These are phyloP conservation scores for Camillea tinctor DNA, from an alignment of 2,329 filamentous ascomycete genomes.

Conservation along the genomic window DNA sequence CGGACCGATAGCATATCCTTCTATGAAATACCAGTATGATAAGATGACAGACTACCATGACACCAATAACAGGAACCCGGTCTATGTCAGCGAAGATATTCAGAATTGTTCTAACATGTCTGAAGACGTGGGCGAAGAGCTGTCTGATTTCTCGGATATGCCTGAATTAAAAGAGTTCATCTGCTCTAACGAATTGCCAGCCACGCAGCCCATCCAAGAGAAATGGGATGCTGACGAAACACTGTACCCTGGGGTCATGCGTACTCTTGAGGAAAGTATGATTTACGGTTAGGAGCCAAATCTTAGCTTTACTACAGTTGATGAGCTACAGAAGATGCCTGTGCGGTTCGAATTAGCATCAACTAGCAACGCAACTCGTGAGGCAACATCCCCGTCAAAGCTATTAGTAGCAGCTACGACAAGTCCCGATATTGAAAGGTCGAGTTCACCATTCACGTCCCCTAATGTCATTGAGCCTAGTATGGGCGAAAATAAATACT, in stretches of 20 bases:
- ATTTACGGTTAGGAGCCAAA: slow-evolving; percentile 29
- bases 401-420: neutral
- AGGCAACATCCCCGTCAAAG: slow-evolving; percentile 1
- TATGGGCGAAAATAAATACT: neutral
- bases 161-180: slow-evolving; percentile 25
- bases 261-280: slow-evolving; percentile 29
- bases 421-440: neutral
- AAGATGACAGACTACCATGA: neutral
- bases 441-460: slow-evolving; percentile 8
- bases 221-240: slow-evolving; percentile 22
- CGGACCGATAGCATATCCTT: neutral
- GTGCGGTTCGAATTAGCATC: slow-evolving; percentile 23
- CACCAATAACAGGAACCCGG: slow-evolving; percentile 10
- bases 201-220: slow-evolving; percentile 4
- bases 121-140: neutral
- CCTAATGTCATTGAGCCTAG: neutral
- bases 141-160: slow-evolving; percentile 18
- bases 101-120: neutral
- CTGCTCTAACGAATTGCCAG: neutral
- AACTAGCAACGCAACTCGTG: neutral
- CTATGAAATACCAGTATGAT: neutral
- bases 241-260: slow-evolving; percentile 27
- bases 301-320: slow-evolving; percentile 32
- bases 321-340: slow-evolving; percentile 29
- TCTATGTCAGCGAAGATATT: neutral